These are phyloP conservation scores for Cyberlindnera maritima DNA, from an alignment of 805 yeast genomes.

Conservation along the genomic window DNA sequence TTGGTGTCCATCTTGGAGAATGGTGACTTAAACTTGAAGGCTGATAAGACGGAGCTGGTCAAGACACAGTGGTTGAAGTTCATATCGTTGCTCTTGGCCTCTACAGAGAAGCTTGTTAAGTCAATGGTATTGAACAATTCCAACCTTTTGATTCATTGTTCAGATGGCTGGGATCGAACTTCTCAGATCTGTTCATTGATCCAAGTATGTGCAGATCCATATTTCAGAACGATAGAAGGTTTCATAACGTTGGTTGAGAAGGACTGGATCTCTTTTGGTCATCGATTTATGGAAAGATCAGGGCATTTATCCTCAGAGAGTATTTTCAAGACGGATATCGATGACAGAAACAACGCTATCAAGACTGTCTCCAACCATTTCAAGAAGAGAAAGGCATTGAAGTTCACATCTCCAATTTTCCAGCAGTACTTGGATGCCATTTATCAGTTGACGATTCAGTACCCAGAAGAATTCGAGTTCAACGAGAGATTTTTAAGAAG, in stretches of 20 bases:
- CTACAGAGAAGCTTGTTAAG: conserved; percentile 75
- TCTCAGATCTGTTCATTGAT: conserved; percentile 83
- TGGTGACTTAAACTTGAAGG: conserved; percentile 56
- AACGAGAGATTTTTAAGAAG: conserved; percentile 86
- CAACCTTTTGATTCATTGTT: conserved; percentile 86
- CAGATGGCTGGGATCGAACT: conserved; percentile 99
- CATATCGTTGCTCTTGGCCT: conserved; percentile 61
- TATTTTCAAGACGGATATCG: conserved; percentile 42
- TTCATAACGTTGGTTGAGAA: conserved; percentile 83
- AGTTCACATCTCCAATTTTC: conserved; percentile 84
- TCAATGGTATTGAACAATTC: conserved; percentile 81
- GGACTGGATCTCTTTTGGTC: conserved; percentile 96
- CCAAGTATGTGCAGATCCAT: conserved; percentile 88
- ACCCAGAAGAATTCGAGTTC: conserved; percentile 75
- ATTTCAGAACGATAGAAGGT: conserved; percentile 83
- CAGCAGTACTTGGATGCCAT: conserved; percentile 92
- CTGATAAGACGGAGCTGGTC: conserved; percentile 53
- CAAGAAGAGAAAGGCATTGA: conserved; percentile 46
- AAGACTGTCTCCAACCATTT: conserved; percentile 43
- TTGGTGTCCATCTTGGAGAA: conserved; percentile 31
- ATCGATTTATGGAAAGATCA: conserved; percentile 77
- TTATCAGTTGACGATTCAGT: conserved; percentile 71
- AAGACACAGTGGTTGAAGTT: conserved; percentile 81
- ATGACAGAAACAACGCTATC: conserved; percentile 39
- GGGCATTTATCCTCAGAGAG: conserved; percentile 54